Percentiles rank a stretch among this genome's conserved stretches.
Evolutionary conservation across 164 flowering plant species (phyloP).

Genomic region (Aristolochia contorta): DNA sequence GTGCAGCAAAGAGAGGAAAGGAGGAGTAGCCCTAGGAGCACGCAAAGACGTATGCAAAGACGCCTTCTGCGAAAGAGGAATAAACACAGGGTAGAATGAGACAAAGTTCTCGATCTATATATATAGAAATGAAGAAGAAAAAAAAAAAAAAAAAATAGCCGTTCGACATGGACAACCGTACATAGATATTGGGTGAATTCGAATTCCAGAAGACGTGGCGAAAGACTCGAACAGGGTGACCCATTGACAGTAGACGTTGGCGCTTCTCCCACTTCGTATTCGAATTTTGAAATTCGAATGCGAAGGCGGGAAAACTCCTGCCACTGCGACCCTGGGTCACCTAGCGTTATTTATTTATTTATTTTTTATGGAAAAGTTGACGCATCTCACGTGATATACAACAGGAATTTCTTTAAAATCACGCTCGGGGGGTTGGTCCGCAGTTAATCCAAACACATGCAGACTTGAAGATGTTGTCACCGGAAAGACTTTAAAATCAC

Average conservation of each 20-base stretch:
- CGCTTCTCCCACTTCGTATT: background rate
- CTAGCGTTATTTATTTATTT: background rate
- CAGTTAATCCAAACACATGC: too few species aligned
- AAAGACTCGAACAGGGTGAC: background rate
- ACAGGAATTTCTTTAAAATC: too few species aligned
- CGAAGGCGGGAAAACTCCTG: background rate
- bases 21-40: background rate
- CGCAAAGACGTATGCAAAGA: constrained; percentile 13
- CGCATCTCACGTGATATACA: too few species aligned
- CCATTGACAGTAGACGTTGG: background rate
- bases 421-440: too few species aligned
- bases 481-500: too few species aligned
- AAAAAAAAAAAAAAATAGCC: background rate
- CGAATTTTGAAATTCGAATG: constrained; percentile 8
- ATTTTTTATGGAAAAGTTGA: too few species aligned
- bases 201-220: background rate
- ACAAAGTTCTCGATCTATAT: background rate
- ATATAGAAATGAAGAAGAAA: background rate
- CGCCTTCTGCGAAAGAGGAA: constrained; percentile 6
- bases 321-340: background rate
- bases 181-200: background rate
- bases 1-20: constrained; percentile 6
- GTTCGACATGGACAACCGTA: constrained; percentile 5
- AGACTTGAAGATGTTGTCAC: too few species aligned
- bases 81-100: background rate